Evolutionary conservation across 352 stramenopile species (phyloP), one percentile per base, ranked within the genome.

Genomic region (Phytophthora vignae): DNA sequence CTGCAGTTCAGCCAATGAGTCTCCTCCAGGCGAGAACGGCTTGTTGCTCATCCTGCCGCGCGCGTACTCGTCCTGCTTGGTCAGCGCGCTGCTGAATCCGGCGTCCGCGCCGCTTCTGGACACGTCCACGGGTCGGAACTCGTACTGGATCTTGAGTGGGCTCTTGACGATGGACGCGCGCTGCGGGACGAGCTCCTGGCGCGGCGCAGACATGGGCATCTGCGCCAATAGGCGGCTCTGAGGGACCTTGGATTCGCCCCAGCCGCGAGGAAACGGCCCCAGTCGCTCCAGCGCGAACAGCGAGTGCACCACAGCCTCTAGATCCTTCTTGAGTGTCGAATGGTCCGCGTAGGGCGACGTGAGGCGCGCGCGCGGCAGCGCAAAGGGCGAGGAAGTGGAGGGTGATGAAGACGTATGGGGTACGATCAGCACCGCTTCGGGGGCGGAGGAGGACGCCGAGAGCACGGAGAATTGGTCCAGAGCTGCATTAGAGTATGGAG

Each of bases 1-100:
- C 54, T 48, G 11, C 2, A 83, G 11, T 46, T 73, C 76, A 9
- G 79, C 79, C 44, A 96, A 71, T 21, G 84, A 90, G 38, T 92
- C 67, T 19, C 87, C 87, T 29, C 87, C 88, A 10, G 86, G 87
- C 1, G 76, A 77, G 55, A 93, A 93, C 10, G 86, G 87, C 53
- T 86, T 87, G 69, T 95, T 95, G 53, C 81, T 91, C 69, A 91
- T 92, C 69, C 87, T 92, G 29, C 90, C 87, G 54, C 88, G 78
- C 22, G 84, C 87, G 62, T 96, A 94, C 64, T 94, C 85, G 76
- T 93, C 82, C 73, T 94, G 85, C 49, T 90, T 91, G 49, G 78
- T 89, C 56, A 92, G 71, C 8, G 84, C 84, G 60, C 82, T 90
- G 15, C 82, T 84, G 60, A 94, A 91, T 27, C 78, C 83, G 56